phyloP scores from a whole-genome alignment of 2,329 filamentous ascomycete species.

The Alternaria sp. region DNA sequence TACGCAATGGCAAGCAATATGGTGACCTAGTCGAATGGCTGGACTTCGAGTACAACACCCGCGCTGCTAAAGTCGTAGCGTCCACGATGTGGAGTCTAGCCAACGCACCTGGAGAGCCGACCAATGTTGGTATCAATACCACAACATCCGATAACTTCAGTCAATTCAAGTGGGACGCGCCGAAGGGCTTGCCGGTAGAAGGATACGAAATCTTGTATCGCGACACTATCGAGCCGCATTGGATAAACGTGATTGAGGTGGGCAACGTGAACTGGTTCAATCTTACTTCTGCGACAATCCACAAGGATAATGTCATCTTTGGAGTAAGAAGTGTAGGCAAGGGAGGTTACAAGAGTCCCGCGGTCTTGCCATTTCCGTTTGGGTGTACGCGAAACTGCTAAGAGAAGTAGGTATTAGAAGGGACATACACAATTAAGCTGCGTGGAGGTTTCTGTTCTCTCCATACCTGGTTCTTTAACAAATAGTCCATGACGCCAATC shows the following conservation, averaged over 20 bases:
- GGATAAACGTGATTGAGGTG: conserved; percentile 58
- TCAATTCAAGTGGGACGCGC: conserved; percentile 57
- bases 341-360: conserved; percentile 59
- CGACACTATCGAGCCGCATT: conserved; percentile 58
- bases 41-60: conserved; percentile 62
- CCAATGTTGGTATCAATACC: conserved; percentile 58
- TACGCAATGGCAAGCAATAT: conserved; percentile 59
- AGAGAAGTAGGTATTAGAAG: too few relatives aligned
- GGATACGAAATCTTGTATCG: conserved; percentile 65
- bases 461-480: not conserved
- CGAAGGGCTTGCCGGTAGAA: conserved; percentile 51
- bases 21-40: conserved; percentile 63
- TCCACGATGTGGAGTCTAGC: conserved; percentile 63
- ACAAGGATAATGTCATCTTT: conserved; percentile 65
- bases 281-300: conserved; percentile 56
- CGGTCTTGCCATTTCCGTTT: conserved; percentile 52
- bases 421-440: too few relatives aligned
- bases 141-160: conserved; percentile 57
- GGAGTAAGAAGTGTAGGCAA: conserved; percentile 60
- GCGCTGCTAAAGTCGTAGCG: conserved; percentile 63
- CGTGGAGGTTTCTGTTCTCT: too few relatives aligned
- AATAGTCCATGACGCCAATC: not conserved
- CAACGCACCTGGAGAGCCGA: conserved; percentile 58
- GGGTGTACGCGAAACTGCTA: conserved; percentile 29
- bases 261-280: conserved; percentile 52